phyloP scores from a whole-genome alignment of 2,329 filamentous ascomycete species.

The Neonectria faginata region DNA sequence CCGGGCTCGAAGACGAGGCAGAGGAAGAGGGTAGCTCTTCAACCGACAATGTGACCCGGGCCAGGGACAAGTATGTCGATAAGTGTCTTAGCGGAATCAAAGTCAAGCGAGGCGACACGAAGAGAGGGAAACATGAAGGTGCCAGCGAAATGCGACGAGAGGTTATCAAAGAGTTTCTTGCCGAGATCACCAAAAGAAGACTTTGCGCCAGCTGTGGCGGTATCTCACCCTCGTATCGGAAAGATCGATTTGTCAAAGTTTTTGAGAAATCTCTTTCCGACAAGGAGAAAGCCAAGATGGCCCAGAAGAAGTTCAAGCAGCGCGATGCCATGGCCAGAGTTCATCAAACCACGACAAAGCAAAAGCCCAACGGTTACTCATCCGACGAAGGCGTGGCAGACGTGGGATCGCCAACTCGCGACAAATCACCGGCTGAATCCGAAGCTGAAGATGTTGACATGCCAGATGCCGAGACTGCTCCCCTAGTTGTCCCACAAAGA shows the following conservation, averaged over 20 bases:
- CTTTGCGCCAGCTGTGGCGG: slow-evolving; percentile 76
- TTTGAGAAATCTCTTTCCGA: slow-evolving; percentile 83
- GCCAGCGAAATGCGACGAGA: slow-evolving; percentile 80
- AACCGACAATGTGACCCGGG: slow-evolving; percentile 65
- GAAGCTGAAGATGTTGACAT: slow-evolving; percentile 61
- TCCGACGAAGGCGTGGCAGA: slow-evolving; percentile 79
- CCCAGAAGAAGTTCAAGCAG: slow-evolving; percentile 73
- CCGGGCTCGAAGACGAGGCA: slow-evolving; percentile 66
- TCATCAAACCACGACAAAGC: slow-evolving; percentile 52
- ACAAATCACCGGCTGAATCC: slow-evolving; percentile 54
- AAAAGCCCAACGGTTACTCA: slow-evolving; percentile 57
- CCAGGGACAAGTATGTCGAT: slow-evolving; percentile 76
- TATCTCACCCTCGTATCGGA: slow-evolving; percentile 85
- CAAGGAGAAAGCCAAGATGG: slow-evolving; percentile 84
- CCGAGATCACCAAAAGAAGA: slow-evolving; percentile 75
- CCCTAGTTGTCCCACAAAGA: slow-evolving; percentile 62
- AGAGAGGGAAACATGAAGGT: slow-evolving; percentile 83
- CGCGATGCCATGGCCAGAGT: slow-evolving; percentile 74
- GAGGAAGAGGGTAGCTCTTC: slow-evolving; percentile 70
- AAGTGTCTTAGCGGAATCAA: slow-evolving; percentile 73
- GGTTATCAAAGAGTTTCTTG: slow-evolving; percentile 85
- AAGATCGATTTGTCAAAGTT: slow-evolving; percentile 92
- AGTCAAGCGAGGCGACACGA: slow-evolving; percentile 60
- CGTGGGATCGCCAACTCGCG: slow-evolving; percentile 62
- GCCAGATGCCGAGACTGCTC: slow-evolving; percentile 48